Conservation (phyloP, 2,329 filamentous ascomycete species). For the Neopestalotiopsis sp. region DNA sequence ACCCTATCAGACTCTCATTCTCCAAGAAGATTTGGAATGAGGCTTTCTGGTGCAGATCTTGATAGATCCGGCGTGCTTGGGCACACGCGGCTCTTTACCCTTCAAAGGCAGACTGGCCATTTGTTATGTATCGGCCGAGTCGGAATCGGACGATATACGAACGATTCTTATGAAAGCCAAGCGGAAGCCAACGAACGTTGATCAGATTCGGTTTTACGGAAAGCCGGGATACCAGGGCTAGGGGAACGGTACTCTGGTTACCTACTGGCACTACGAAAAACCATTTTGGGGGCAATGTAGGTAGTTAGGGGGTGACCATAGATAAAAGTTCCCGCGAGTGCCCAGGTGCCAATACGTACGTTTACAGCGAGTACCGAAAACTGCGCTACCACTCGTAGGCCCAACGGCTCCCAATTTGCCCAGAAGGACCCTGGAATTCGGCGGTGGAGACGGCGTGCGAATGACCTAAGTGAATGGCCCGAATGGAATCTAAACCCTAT, state of each 20-base stretch:
- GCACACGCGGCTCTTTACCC: background rate
- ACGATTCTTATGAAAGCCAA: background rate
- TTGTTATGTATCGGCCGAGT: background rate
- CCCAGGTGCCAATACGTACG: background rate
- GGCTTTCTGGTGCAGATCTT: background rate
- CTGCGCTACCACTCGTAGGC: background rate
- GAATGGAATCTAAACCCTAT: background rate
- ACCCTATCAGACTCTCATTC: background rate
- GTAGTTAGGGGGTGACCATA: background rate
- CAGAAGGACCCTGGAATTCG: background rate
- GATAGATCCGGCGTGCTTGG: background rate
- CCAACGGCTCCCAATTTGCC: background rate
- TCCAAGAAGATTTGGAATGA: background rate
- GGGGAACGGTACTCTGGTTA: too few relatives aligned
- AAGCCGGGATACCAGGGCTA: background rate
- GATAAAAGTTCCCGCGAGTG: background rate
- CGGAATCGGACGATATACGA: background rate
- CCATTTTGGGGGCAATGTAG: background rate
- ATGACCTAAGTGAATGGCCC: background rate
- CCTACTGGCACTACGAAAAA: too few relatives aligned
- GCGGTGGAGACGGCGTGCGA: background rate
- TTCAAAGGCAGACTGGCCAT: background rate
- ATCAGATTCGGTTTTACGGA: background rate
- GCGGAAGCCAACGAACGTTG: background rate
- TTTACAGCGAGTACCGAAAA: background rate